Base-by-base conservation (phyloP, 805 yeast species). In the Debaryomyces castellii region DNA sequence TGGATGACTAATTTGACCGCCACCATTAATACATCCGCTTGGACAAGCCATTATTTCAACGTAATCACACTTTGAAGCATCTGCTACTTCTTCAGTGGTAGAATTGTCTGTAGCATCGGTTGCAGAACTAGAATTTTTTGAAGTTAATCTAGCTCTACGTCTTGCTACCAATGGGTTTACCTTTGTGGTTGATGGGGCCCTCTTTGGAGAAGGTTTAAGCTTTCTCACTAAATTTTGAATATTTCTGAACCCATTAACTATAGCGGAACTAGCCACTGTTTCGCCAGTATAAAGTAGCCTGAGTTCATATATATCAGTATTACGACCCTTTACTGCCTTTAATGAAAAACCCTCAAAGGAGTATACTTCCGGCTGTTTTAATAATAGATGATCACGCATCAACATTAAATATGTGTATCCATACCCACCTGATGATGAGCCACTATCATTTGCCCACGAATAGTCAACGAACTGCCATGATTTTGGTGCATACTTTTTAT, bases 11-110 rank as follows among this genome's bases (percentile, higher is more conserved):
- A 89, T 77, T 56, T 90, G 91, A 0, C 99, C 99, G 18, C 99
- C 98, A 9, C 99, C 99, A 58, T 92, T 94, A 46, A 91, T 87
- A 59, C 98, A 94, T 1, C 99, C 99, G 23, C 89, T 90, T 5
- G 99, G 99, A 63, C 99, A 94, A 0, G 99, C 99, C 97, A 90
- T 92, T 38, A 94, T 86, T 58, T 94, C 99, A 5, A 92, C 87
- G 54, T 86, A 88, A 50, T 89, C 94, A 54, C 87, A 83, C 34
- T 69, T 73, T 25, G 78, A 64, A 0, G 92, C 86, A 48, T 87
- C 91, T 0, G 82, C 83, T 1, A 53, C 21, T 35, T 62, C 69
- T 10, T 45, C 58, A n/a, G 34, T 16, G 28, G 45, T 41, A 9
- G 45, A 25, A n/a, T n/a, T n/a, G 3, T 28, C 40, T 7, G 27